Base-by-base conservation (phyloP, 495 filamentous ascomycete species). In the Penicillium paradoxum region DNA sequence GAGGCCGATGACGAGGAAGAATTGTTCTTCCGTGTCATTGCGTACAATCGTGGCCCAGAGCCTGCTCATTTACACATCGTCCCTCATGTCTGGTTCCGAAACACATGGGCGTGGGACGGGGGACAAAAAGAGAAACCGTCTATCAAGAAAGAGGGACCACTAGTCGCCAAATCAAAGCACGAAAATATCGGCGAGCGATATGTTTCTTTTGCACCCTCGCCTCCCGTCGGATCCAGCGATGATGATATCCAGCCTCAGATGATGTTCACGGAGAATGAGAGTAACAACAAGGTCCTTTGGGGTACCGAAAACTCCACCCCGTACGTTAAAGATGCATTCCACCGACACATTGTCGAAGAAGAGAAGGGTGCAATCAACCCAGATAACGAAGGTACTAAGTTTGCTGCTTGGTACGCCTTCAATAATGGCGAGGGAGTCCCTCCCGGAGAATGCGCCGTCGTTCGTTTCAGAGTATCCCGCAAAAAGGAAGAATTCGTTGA, bases 251-350 rank as follows among this genome's bases (percentile, higher is more conserved):
- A 89, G 58, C 92, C 92, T 21, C 69, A 85, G 55, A 68, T 96
- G 57, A 71, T 97, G 21, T 97, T 95, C 74, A 96, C 92, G 1
- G 93, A 96, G 49, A 97, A 97, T 57, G 92, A 97, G 56, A 93
- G 86, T 45, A 97, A 97, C 65, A 85, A 81, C 61, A 74, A 90
- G 54, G 68, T 72, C 2, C 80, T 97, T 0, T 96, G 91, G 70
- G 79, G 71, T 7, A 83, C 83, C 13, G 74, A 88, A 66, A 97
- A 97, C 65, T 75, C 80, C 49, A 79, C 86, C 29, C 83, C 85
- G 4, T 96, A 90, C 56, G 91, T 96, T 56, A 97, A 97, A 70
- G 92, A 97, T 72, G 92, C 88, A 4, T 96, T 97, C 70, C 92
- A 97, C 63, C 78, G 85, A 36, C 79, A 87, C 53, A 95, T 97